Evolutionary conservation across 768 basidiomycete genomes (phyloP).

Genomic region (Exsudoporus frostii): DNA sequence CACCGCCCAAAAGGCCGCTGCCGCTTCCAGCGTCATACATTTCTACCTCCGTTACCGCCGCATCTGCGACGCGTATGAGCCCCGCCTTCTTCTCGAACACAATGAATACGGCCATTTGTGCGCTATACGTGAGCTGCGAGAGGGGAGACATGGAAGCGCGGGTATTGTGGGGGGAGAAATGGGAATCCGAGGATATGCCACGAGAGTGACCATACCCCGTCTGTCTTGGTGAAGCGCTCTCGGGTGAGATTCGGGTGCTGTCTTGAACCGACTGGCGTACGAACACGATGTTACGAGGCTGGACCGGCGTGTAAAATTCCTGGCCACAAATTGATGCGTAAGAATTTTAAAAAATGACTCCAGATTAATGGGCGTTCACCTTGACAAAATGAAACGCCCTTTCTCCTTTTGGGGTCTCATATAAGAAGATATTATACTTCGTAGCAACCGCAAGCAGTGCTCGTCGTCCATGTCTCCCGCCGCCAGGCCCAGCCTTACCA

Average conservation of each 20-base stretch:
- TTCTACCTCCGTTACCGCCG: slow-evolving; percentile 77
- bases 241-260: slow-evolving; percentile 41
- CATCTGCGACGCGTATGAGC: slow-evolving; percentile 77
- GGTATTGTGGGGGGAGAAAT: slow-evolving; percentile 28
- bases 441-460: slow-evolving; percentile 72
- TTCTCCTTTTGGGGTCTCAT: slow-evolving; percentile 80
- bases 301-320: slow-evolving; percentile 83
- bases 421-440: slow-evolving; percentile 68
- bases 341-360: background rate
- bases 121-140: slow-evolving; percentile 50
- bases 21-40: slow-evolving; percentile 40
- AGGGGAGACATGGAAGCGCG: slow-evolving; percentile 31
- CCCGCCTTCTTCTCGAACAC: slow-evolving; percentile 86
- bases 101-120: slow-evolving; percentile 76
- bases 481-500: slow-evolving; percentile 44
- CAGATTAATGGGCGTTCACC: slow-evolving; percentile 31
- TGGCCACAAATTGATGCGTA: slow-evolving; percentile 26
- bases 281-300: slow-evolving; percentile 64
- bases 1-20: slow-evolving; percentile 5
- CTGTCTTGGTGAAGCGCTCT: slow-evolving; percentile 31
- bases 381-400: slow-evolving; percentile 81
- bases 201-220: slow-evolving; percentile 38
- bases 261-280: slow-evolving; percentile 67
- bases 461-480: slow-evolving; percentile 42
- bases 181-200: slow-evolving; percentile 39